Percentiles rank a stretch among this genome's conserved stretches.
These are phyloP conservation scores for Didymella keratinophila DNA, from an alignment of 2,329 filamentous ascomycete genomes.

Conservation along the genomic window DNA sequence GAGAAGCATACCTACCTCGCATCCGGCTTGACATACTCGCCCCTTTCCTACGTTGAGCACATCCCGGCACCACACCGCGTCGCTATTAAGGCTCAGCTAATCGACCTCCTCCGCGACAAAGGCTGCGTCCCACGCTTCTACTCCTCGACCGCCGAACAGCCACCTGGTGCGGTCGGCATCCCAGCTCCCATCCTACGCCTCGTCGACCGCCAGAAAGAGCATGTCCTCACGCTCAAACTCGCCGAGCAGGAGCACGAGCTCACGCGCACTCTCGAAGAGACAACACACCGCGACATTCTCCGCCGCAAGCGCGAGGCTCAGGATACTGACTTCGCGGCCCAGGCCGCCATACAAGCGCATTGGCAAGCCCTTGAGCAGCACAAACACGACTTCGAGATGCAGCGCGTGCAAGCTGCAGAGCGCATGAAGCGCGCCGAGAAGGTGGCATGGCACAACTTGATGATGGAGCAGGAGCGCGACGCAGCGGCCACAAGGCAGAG, in stretches of 20 bases:
- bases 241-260: slow-evolving; percentile 41
- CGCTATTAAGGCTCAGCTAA: slow-evolving; percentile 29
- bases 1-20: slow-evolving; percentile 58
- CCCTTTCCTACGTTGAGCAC: slow-evolving; percentile 66
- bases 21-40: slow-evolving; percentile 66
- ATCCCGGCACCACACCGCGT: slow-evolving; percentile 33
- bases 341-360: slow-evolving; percentile 31
- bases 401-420: slow-evolving; percentile 42
- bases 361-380: slow-evolving; percentile 36
- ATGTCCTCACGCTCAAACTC: slow-evolving; percentile 38
- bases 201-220: slow-evolving; percentile 44
- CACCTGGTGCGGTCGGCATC: slow-evolving; percentile 48
- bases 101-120: slow-evolving; percentile 46
- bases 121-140: slow-evolving; percentile 45
- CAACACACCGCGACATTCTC: slow-evolving; percentile 37
- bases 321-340: slow-evolving; percentile 35
- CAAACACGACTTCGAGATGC: slow-evolving; percentile 44
- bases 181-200: slow-evolving; percentile 38
- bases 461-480: slow-evolving; percentile 43
- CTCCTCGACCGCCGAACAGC: slow-evolving; percentile 48
- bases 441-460: slow-evolving; percentile 39
- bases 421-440: slow-evolving; percentile 44
- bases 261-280: slow-evolving; percentile 39
- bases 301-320: slow-evolving; percentile 40
- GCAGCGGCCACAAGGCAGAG: slow-evolving; percentile 28